Evolutionary conservation across 202 grass and related monocot species (phyloP).

Genomic region (Saccharum hybrid): DNA sequence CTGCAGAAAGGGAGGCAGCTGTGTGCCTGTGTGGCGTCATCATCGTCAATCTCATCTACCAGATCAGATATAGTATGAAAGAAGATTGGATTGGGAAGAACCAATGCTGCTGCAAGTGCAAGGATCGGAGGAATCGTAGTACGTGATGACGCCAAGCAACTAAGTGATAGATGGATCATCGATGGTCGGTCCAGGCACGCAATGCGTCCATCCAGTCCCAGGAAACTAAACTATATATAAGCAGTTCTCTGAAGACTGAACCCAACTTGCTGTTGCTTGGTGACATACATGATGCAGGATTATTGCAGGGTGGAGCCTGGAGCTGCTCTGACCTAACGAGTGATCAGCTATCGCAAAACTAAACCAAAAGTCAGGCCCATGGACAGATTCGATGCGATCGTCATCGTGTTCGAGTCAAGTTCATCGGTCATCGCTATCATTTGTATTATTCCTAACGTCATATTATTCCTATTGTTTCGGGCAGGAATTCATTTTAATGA

Average conservation of each 20-base stretch:
- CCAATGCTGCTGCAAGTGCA: background rate
- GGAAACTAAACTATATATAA: background rate
- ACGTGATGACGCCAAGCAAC: background rate
- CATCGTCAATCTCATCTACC: background rate
- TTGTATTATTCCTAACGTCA: background rate
- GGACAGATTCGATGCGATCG: background rate
- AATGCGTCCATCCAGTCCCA: background rate
- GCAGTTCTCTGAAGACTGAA: background rate
- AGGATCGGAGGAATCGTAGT: background rate
- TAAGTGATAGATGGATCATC: background rate
- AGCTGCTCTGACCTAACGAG: background rate
- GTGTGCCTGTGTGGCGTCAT: background rate
- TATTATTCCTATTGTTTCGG: too few species aligned
- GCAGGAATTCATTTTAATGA: too few species aligned
- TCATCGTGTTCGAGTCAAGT: background rate
- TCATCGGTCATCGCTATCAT: background rate
- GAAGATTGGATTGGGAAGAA: conserved; percentile 1
- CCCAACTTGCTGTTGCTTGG: background rate
- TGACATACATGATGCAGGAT: background rate
- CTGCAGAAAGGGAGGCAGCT: background rate
- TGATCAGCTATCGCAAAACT: background rate
- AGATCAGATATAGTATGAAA: background rate
- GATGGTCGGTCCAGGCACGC: background rate
- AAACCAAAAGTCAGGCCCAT: background rate
- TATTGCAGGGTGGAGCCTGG: background rate